Evolutionary conservation across 345 rosid genomes (phyloP), one percentile per base, ranked within the genome.

Genomic region (Erucastrum elatum): DNA sequence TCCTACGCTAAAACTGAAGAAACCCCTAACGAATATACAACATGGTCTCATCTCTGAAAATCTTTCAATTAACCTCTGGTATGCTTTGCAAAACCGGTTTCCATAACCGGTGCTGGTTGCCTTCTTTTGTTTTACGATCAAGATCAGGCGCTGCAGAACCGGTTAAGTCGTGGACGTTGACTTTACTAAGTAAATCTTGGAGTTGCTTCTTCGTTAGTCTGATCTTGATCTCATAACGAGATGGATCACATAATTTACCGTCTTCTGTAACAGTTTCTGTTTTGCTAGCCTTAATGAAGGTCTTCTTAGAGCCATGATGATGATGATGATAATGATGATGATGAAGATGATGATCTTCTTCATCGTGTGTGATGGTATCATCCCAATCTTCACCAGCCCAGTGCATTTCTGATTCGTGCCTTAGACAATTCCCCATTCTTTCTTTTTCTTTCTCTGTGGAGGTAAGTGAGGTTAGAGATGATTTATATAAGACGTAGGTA

Each of bases 201-300:
- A 93, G 82, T 80, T 93, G 91, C 78, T 83, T 88, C 90, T 83
- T 91, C 9, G 92, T 81, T 6, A 91, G 84, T 78, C 84, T 90
- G 66, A 93, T 84, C 87, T 91, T 93, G 84, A 93, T 87, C 86
- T 83, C 88, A 25, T 75, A 74, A 31, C 71, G 80, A 44, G 84
- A 25, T 27, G 60, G 68, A 2, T 75, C 60, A 76, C 77, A 70
- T 39, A 65, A 33, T 31, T 72, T 68, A 64, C 15, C 5, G 3
- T 71, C 72, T 17, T 12, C 16, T 71, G n/a, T 61, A 21, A 69
- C 62, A 1, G 33, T 8, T 12, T 26, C 69, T 65, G n/a, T 11
- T 29, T 71, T 66, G 5, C 65, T 61, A 3, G 46, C 17, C 2
- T 71, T 39, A 6, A 2, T 64, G 0, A 73, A 37, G 13, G 64